Base-by-base conservation (phyloP, 257 asterid genomes). In the Lavandula angustifolia region DNA sequence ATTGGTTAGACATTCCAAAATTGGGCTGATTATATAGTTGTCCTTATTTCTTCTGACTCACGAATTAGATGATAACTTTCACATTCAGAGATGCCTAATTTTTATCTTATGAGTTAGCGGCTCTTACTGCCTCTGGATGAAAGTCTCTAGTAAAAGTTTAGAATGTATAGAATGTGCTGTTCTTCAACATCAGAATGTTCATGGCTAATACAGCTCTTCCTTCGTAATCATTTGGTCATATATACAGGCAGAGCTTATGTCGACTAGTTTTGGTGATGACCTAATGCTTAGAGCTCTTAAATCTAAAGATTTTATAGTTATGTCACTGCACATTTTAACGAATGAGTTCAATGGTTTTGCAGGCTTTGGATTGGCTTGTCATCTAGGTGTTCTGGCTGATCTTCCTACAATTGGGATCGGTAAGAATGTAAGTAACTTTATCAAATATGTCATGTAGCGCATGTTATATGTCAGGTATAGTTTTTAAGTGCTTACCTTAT, bases 331-430 rank as follows among this genome's bases (percentile, higher is more conserved):
- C 57, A 52, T 33, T 50, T 60, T 51, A 60, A 40, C 53, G 43
- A 64, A 37, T 17, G 54, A 35, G 7, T 42, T 66, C 29, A 51
- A 48, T 60, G 46, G 49, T 58, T 22, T 35, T 78, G 70, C 84
- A 90, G 97, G 96, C 46, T 87, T 87, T 76, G 98, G 96, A 54
- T 80, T 87, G 81, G 98, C 98, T 57, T 87, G 96, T 64, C 96
- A 92, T 77, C 78, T 92, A 72, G 96, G 98, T 16, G 95, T 92
- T 76, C 73, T 85, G 75, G 87, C 85, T 50, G 79, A 87, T 77
- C 80, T 89, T 81, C 96, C 96, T 38, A 82, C 96, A 8, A 69
- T 92, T 65, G 98, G 98, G 64, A 71, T 92, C 29, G 96, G 96
- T 65, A 92, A 92, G 79, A 92, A 83, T 69, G 96, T 90, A 79